Conservation (phyloP, 2,329 filamentous ascomycete genomes). For the Zasmidium cellare region DNA sequence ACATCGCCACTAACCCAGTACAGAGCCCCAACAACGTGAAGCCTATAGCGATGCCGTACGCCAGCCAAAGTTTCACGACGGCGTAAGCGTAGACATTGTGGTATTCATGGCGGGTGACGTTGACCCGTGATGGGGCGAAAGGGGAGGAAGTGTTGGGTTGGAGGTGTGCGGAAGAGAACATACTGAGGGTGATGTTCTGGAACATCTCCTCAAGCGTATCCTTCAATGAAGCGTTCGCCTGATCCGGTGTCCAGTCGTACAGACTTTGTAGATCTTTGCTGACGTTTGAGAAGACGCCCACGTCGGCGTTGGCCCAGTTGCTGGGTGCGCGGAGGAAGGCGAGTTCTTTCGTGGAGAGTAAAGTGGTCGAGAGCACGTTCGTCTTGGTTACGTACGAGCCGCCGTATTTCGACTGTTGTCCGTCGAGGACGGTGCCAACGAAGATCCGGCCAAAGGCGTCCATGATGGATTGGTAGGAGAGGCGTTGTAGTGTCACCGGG, state of each 20-base stretch:
- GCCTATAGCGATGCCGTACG: slow-evolving; percentile 14
- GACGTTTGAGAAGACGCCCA: background rate
- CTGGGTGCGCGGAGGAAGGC: background rate
- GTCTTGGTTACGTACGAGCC: background rate
- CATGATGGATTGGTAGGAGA: slow-evolving; percentile 4
- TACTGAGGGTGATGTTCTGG: slow-evolving; percentile 13
- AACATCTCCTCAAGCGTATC: slow-evolving; percentile 9
- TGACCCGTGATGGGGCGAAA: background rate
- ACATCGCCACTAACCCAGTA: background rate
- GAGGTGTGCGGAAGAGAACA: slow-evolving; percentile 7
- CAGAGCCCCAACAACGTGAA: background rate
- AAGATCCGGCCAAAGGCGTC: slow-evolving; percentile 4
- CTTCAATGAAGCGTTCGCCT: background rate
- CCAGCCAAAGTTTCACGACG: slow-evolving; percentile 8
- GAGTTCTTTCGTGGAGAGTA: background rate
- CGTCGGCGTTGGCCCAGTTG: slow-evolving; percentile 1
- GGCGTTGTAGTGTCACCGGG: background rate
- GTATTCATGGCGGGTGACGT: background rate
- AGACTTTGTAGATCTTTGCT: background rate
- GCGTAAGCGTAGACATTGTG: slow-evolving; percentile 14
- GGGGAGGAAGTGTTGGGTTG: slow-evolving; percentile 2
- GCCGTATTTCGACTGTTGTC: background rate
- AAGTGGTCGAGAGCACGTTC: background rate
- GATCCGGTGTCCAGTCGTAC: background rate
- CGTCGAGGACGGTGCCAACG: background rate